Conservation (phyloP, 2,329 filamentous ascomycete genomes). For the Uncinocarpus reesii region DNA sequence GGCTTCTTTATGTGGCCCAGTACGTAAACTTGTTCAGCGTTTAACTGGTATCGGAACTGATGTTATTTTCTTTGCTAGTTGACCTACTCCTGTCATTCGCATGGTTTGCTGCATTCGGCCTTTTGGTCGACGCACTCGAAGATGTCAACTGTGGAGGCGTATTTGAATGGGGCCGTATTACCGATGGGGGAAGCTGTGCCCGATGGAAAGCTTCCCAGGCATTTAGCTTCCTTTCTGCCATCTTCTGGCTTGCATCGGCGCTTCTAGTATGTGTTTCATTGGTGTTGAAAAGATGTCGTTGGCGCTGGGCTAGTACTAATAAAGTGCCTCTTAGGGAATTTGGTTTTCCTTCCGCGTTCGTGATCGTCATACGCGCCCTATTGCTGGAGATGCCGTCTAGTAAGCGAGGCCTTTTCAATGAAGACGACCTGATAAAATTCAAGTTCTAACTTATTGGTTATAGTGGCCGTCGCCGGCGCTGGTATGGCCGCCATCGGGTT, state of each 20-base stretch:
- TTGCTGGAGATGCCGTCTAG: constrained; percentile 15
- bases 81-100: constrained; percentile 58
- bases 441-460: background rate
- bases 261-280: constrained; percentile 37
- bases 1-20: constrained; percentile 59
- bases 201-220: constrained; percentile 62
- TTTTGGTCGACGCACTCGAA: constrained; percentile 50
- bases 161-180: constrained; percentile 52
- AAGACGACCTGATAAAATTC: background rate
- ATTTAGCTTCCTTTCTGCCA: constrained; percentile 60
- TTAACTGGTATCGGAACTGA: background rate
- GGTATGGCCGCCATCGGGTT: constrained; percentile 32
- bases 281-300: background rate
- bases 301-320: background rate
- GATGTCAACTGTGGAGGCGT: constrained; percentile 45
- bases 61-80: constrained; percentile 26
- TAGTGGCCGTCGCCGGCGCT: constrained; percentile 17
- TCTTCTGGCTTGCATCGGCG: constrained; percentile 58
- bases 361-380: constrained; percentile 8
- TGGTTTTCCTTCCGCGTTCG: constrained; percentile 17
- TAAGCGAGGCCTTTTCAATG: background rate
- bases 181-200: constrained; percentile 46
- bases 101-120: constrained; percentile 61
- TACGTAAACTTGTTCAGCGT: constrained; percentile 20
- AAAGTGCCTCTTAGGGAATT: constrained; percentile 12